These are phyloP conservation scores for Lasiosphaeriaceae sp. DNA, from an alignment of 495 filamentous ascomycete species.

Conservation along the genomic window DNA sequence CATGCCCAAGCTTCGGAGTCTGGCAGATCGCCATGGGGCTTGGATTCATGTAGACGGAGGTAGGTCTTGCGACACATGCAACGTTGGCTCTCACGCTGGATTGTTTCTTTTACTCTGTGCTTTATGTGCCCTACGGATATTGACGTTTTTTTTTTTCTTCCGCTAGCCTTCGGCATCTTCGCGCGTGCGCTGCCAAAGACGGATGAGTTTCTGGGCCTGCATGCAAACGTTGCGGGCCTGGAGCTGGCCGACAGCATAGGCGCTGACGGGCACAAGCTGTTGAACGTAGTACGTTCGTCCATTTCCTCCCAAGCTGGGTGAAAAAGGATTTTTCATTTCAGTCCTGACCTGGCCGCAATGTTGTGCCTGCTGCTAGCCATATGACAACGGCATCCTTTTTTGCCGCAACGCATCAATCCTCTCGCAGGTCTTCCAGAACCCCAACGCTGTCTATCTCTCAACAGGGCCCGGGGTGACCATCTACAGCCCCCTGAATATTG, in stretches of 20 bases:
- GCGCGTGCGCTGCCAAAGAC: slow-evolving; percentile 58
- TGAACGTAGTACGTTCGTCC: slow-evolving; percentile 67
- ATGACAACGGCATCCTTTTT: slow-evolving; percentile 90
- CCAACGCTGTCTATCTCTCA: slow-evolving; percentile 79
- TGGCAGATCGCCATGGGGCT: slow-evolving; percentile 71
- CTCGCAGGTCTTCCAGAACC: slow-evolving; percentile 69
- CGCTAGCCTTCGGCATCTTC: slow-evolving; percentile 85
- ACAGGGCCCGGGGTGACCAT: slow-evolving; percentile 41
- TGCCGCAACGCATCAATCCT: slow-evolving; percentile 57
- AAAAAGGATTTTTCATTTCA: background rate
- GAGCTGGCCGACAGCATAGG: slow-evolving; percentile 84
- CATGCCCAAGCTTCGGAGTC: slow-evolving; percentile 57
- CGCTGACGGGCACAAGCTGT: slow-evolving; percentile 81
- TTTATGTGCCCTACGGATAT: background rate
- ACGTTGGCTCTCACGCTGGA: background rate
- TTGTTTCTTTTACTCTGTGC: background rate
- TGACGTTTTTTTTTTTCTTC: background rate
- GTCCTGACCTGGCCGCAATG: background rate
- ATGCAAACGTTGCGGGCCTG: slow-evolving; percentile 56
- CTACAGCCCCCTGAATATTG: slow-evolving; percentile 80
- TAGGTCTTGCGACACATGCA: slow-evolving; percentile 21
- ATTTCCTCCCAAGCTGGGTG: background rate
- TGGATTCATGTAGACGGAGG: slow-evolving; percentile 91
- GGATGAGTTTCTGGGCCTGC: slow-evolving; percentile 58
- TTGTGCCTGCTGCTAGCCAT: slow-evolving; percentile 52